phyloP scores from a whole-genome alignment of 306 rosid genomes.

The Rubus idaeus region DNA sequence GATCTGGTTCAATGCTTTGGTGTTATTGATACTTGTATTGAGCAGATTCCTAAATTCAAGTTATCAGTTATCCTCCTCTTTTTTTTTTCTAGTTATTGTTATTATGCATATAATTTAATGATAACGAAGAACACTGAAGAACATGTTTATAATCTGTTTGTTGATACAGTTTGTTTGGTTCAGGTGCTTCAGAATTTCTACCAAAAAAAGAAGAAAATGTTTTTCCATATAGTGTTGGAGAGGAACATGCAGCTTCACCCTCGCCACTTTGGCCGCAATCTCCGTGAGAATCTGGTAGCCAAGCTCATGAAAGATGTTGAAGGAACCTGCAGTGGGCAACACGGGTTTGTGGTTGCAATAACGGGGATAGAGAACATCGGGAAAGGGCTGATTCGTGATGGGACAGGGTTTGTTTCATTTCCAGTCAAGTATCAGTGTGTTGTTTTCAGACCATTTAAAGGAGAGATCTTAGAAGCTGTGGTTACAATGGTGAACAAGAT shows the following conservation, averaged over 20 bases:
- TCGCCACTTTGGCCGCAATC: slow-evolving; percentile 88
- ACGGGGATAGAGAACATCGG: slow-evolving; percentile 90
- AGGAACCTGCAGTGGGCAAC: slow-evolving; percentile 97
- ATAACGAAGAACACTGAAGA: too few species aligned
- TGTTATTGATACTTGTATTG: not conserved
- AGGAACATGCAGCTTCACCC: slow-evolving; percentile 97
- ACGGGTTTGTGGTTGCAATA: slow-evolving; percentile 95
- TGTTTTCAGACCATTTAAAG: slow-evolving; percentile 92
- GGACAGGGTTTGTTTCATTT: slow-evolving; percentile 92
- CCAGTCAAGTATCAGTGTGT: slow-evolving; percentile 98
- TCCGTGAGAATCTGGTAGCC: slow-evolving; percentile 78
- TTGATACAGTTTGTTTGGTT: not conserved
- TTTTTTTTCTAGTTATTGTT: too few species aligned
- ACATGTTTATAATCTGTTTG: not conserved
- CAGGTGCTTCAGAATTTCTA: not conserved
- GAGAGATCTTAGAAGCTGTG: slow-evolving; percentile 95
- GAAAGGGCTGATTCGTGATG: slow-evolving; percentile 87
- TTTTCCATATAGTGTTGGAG: slow-evolving; percentile 91
- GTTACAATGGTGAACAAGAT: slow-evolving; percentile 98
- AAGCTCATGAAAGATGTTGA: slow-evolving; percentile 99
- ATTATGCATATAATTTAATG: too few species aligned
- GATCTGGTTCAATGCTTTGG: not conserved
- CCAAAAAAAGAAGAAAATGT: slow-evolving; percentile 43
- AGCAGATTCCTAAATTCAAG: not conserved
- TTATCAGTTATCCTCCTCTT: not conserved